Base-by-base conservation (phyloP, 108 stramenopile species). In the Fragilariopsis cylindrus region DNA sequence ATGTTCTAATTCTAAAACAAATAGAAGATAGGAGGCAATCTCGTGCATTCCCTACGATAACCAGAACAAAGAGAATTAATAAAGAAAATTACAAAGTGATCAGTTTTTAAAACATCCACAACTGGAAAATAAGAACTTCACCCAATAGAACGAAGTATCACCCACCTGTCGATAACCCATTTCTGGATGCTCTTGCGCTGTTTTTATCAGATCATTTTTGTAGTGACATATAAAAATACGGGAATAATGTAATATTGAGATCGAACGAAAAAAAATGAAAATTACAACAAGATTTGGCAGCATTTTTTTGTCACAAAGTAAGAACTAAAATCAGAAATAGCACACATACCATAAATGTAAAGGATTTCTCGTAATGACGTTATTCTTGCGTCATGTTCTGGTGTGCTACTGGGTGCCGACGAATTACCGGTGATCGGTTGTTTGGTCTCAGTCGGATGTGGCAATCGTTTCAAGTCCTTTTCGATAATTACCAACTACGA, bases 21-120 rank as follows among this genome's bases (percentile, higher is more conserved):
- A 73, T 48, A 92, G 44, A 5, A 92, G 54, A 67, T 87, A 90
- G 58, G 85, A 86, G 5, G 89, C 81, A 62, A 92, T 85, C 62
- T 95, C 94, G 63, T 95, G 94, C 94, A 95, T 95, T 5, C 94
- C 94, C 72, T 95, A 91, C 50, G 87, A 81, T 95, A 92, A 57
- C 91, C 94, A 56, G 9, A 60, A n/a, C 21, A 60, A 9, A 19
- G 41, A 60, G 21, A 60, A 60, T 18, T 7, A 11, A 9, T 5
- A 60, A 60, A 60, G 7, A 60, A 0, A 4, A 60, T 60, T 9
- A 21, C 40, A 60, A 4, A 30, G 30, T 30, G 30, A 2, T 30
- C 30, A 30, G 30, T 30, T 30, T 30, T 30, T 30, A 30, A 30
- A 30, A 30, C 30, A 30, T 30, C 30, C 30, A 30, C 30, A 30